phyloP scores from a whole-genome alignment of 1,284 basidiomycete genomes.

The Trametes hirsuta region DNA sequence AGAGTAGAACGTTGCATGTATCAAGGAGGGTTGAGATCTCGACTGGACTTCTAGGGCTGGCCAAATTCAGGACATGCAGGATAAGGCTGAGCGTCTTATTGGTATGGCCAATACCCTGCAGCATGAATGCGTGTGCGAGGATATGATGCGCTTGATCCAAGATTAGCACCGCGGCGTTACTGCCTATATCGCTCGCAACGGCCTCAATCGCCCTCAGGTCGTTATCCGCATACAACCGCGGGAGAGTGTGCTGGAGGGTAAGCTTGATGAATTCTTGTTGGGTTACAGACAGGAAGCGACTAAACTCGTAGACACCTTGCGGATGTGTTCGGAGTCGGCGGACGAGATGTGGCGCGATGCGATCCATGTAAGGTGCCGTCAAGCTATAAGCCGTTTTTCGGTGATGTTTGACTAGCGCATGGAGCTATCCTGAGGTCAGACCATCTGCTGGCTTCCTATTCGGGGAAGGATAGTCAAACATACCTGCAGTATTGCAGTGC shows the following conservation, averaged over 20 bases:
- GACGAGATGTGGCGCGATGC: conserved; percentile 71
- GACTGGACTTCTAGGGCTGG: conserved; percentile 41
- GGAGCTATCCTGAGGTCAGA: conserved; percentile 49
- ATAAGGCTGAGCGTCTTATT: conserved; percentile 67
- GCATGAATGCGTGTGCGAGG: conserved; percentile 73
- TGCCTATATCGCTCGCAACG: conserved; percentile 49
- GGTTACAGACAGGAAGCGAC: conserved; percentile 60
- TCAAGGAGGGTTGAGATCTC: conserved; percentile 59
- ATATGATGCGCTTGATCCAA: conserved; percentile 66
- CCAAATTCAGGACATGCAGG: conserved; percentile 49
- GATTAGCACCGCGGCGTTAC: conserved; percentile 58
- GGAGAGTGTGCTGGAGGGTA: conserved; percentile 70
- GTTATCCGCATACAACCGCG: conserved; percentile 67
- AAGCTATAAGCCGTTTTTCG: conserved; percentile 73
- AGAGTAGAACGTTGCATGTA: conserved; percentile 66
- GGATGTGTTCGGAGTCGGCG: conserved; percentile 63
- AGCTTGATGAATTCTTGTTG: conserved; percentile 68
- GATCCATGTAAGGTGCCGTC: conserved; percentile 70
- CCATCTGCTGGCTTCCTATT: too few relatives aligned
- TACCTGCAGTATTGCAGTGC: conserved; percentile 74
- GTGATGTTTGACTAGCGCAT: conserved; percentile 57
- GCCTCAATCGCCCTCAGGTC: conserved; percentile 49
- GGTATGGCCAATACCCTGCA: conserved; percentile 54
- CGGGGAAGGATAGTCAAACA: not conserved
- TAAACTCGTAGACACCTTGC: conserved; percentile 60